A percentile compares a stretch with the other conserved stretches of the same genome.
These are phyloP conservation scores for Papiliotrema terrestris DNA, from an alignment of 1,284 basidiomycete species.

Conservation along the genomic window DNA sequence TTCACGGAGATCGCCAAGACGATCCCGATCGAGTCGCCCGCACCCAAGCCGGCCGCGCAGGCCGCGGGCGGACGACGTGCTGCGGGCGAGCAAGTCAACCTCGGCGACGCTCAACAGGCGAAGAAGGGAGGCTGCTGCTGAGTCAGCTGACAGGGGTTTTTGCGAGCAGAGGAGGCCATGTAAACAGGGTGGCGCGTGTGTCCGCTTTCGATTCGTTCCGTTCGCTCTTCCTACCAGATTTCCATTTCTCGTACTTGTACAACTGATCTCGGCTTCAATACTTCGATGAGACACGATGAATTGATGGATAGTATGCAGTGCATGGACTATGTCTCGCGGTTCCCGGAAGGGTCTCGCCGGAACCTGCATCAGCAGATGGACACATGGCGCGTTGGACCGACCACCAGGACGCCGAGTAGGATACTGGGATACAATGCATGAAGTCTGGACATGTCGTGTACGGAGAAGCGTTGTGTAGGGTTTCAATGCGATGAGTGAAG, in stretches of 20 bases:
- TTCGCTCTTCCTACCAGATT: background rate
- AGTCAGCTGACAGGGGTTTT: background rate
- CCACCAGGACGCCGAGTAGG: no score
- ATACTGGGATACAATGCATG: no score
- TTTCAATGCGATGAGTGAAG: no score
- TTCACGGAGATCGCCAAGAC: conserved; percentile 99
- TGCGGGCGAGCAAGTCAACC: conserved; percentile 61
- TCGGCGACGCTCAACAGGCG: conserved; percentile 59
- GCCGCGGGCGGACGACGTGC: conserved; percentile 57
- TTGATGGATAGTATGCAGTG: background rate
- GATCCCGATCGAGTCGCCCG: conserved; percentile 91
- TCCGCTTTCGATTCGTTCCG: background rate
- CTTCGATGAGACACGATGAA: background rate
- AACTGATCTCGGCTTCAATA: background rate
- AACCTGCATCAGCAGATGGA: no score
- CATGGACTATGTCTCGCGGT: no score
- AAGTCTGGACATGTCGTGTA: no score
- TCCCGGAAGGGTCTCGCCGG: no score
- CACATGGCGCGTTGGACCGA: no score
- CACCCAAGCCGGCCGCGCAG: conserved; percentile 62
- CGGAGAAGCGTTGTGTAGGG: no score
- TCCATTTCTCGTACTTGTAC: background rate
- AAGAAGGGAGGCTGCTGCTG: conserved; percentile 48
- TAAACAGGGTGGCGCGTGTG: background rate
- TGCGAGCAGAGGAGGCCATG: background rate